A percentile compares a stretch with the other conserved stretches of the same genome.
Conservation (phyloP, 202 grass and related monocot species). For the Panicum virgatum region DNA sequence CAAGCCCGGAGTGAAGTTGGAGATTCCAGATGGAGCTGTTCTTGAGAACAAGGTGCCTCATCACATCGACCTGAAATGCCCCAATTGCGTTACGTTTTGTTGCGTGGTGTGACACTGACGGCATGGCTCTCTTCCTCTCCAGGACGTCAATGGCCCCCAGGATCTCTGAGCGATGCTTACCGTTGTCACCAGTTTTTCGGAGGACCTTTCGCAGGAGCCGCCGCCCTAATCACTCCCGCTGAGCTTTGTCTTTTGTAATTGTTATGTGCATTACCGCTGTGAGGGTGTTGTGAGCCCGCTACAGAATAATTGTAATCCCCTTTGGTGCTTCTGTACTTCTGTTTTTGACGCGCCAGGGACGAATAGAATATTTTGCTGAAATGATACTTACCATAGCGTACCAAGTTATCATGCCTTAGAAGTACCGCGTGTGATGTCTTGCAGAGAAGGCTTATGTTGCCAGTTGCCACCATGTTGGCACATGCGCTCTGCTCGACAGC, state of each 20-base stretch:
- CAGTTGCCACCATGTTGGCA: neutral
- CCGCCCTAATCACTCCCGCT: neutral
- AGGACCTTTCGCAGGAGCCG: constrained; percentile 29
- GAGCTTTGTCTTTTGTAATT: constrained; percentile 53
- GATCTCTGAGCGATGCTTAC: constrained; percentile 55
- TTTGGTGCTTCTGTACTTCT: constrained; percentile 42
- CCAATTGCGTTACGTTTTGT: neutral
- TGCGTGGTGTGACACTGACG: neutral
- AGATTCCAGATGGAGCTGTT: constrained; percentile 72
- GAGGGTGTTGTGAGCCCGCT: constrained; percentile 24
- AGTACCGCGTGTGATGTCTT: neutral
- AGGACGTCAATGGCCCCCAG: constrained; percentile 71
- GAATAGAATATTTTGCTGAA: constrained; percentile 37
- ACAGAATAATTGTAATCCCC: constrained; percentile 58
- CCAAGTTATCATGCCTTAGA: neutral
- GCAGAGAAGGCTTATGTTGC: too few relatives aligned
- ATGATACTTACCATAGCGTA: constrained; percentile 35
- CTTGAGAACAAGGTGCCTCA: constrained; percentile 74
- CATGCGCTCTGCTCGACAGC: neutral
- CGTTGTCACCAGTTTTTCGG: constrained; percentile 28
- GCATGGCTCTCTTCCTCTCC: neutral
- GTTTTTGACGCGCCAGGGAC: constrained; percentile 40
- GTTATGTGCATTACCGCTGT: constrained; percentile 30
- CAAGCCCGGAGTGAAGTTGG: constrained; percentile 69
- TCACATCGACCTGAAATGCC: neutral